A percentile compares a stretch with the other conserved stretches of the same genome.
phyloP scores from a whole-genome alignment of 352 stramenopile genomes.

The Globisporangium carolinianum region DNA sequence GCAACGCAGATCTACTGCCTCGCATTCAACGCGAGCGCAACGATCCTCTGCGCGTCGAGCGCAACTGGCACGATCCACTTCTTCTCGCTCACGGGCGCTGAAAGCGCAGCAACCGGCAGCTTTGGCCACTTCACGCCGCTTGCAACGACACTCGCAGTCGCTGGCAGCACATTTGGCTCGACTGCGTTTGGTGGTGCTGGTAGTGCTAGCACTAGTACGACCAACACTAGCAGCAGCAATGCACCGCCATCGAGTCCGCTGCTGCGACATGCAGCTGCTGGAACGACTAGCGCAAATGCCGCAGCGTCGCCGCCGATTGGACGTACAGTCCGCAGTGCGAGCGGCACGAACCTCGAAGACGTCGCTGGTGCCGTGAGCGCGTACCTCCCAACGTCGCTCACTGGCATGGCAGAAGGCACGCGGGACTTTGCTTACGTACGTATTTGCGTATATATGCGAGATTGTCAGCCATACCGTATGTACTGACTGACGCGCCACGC shows the following conservation, averaged over 20 bases:
- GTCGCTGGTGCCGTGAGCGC: conserved; percentile 60
- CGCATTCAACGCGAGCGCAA: conserved; percentile 92
- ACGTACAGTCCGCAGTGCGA: conserved; percentile 25
- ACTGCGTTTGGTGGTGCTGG: conserved; percentile 29
- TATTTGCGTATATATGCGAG: background rate
- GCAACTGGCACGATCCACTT: conserved; percentile 97
- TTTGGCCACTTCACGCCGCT: conserved; percentile 77
- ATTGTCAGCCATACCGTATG: too few relatives aligned
- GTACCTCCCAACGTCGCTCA: conserved; percentile 70
- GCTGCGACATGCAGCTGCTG: background rate
- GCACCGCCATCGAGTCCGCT: conserved; percentile 3
- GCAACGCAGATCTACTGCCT: conserved; percentile 94
- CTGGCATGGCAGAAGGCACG: conserved; percentile 79
- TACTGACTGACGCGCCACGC: too few relatives aligned
- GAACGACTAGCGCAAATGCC: background rate
- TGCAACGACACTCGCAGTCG: conserved; percentile 65
- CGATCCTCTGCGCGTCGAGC: conserved; percentile 92
- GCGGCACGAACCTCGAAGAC: conserved; percentile 53
- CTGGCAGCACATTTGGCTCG: conserved; percentile 45
- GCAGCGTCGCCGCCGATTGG: background rate
- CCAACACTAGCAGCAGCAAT: conserved; percentile 3
- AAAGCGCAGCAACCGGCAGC: conserved; percentile 69
- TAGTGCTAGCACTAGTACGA: conserved; percentile 6
- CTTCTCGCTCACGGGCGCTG: conserved; percentile 82
- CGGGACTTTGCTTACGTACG: conserved; percentile 82